phyloP scores from a whole-genome alignment of 495 filamentous ascomycete species.

The Neurospora sp. region DNA sequence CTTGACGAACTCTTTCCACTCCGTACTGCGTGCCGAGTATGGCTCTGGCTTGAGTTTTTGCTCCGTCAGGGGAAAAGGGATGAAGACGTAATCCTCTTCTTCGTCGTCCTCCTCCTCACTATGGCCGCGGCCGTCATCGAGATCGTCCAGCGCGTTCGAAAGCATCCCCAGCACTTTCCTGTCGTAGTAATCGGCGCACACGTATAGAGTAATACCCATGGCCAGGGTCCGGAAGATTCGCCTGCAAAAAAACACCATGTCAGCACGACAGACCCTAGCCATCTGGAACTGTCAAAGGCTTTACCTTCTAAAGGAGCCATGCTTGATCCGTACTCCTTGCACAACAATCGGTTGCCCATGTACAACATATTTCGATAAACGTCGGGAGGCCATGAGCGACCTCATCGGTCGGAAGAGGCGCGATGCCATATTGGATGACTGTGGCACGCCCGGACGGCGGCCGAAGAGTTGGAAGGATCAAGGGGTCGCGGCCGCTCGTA shows the following conservation, averaged over 20 bases:
- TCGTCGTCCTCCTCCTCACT: conserved; percentile 20
- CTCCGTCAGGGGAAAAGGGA: conserved; percentile 49
- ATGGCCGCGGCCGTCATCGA: neutral
- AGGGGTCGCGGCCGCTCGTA: neutral
- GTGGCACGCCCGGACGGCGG: conserved; percentile 30
- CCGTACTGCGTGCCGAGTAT: conserved; percentile 56
- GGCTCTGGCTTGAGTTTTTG: conserved; percentile 27
- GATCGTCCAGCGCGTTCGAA: conserved; percentile 29
- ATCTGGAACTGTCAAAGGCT: neutral
- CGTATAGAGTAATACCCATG: neutral
- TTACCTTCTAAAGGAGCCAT: conserved; percentile 2
- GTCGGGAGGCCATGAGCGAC: conserved; percentile 9
- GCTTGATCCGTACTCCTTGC: conserved; percentile 27
- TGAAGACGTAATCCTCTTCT: conserved; percentile 38
- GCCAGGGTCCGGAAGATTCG: neutral
- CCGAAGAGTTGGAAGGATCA: conserved; percentile 11
- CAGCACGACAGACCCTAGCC: neutral
- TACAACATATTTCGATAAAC: conserved; percentile 3
- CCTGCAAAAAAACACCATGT: neutral
- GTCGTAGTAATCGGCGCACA: neutral
- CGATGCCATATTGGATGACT: conserved; percentile 20
- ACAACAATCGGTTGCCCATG: conserved; percentile 14
- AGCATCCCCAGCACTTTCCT: conserved; percentile 9
- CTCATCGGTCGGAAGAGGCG: conserved; percentile 22
- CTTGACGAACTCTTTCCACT: conserved; percentile 58